Base-by-base conservation (phyloP, 2,329 filamentous ascomycete species). In the Lachnellula hyalina region DNA sequence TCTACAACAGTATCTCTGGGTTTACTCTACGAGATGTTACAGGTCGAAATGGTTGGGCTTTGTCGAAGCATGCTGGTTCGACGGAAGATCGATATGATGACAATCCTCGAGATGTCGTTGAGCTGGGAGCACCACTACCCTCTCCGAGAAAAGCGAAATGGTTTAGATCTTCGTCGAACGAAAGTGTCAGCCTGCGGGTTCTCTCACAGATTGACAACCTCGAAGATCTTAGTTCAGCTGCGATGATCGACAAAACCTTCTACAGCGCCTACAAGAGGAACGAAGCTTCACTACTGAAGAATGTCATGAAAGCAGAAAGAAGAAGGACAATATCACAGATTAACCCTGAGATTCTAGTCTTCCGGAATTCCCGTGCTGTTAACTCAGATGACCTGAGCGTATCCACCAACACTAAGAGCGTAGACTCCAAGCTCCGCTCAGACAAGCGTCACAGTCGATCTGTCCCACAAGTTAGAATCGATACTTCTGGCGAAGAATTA, bases 1-100 rank as follows among this genome's bases (percentile, higher is more conserved):
- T 81, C 2, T 78, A 74, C 54, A 78, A 78, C 51, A 79, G 77
- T 52, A 71, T 81, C 2, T 64, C 67, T 6, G 79, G 78, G 0
- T 57, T 81, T 4, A 79, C 76, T 2, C 68, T 81, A 0, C 68
- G 72, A 46, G 77, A 81, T 32, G 72, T 80, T 0, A 76, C 73
- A 15, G 76, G 77, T 0, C 71, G 71, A 60, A 71, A 72, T 40
- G 78, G 77, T 5, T 81, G 77, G 78, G 77, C 71, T 0, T 56
- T 80, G 2, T 77, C 74, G 2, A 74, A 73, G 59, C 67, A 74
- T 50, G 55, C 55, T 14, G 54, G 55, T 19, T 51, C 53, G 32
- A 56, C 52, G 44, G 58, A 59, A 15, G 56, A 56, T 45, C 53
- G 50, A 17, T 48, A 55, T 28, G 54, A 56, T 15, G 47, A 58